Base-by-base conservation (phyloP, 345 rosid genomes). In the Carallia brachiata region DNA sequence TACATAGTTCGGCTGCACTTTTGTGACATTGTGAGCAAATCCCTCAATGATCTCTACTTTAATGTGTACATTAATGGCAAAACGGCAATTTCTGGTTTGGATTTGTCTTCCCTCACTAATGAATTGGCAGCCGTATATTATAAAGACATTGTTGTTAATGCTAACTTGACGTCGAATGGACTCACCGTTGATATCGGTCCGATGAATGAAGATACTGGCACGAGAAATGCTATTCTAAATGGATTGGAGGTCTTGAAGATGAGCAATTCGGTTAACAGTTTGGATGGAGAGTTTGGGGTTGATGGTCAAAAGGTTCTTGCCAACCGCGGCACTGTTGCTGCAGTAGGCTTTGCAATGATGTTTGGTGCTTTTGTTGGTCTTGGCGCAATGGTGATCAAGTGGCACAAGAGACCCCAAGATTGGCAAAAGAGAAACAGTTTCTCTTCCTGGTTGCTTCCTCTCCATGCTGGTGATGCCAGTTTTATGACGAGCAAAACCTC, bases 1-100 rank as follows among this genome's bases (percentile, higher is more conserved):
- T 73, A 73, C 65, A 28, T 73, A 36, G 62, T 77, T 16, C 58
- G 73, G 69, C 13, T 77, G 73, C 80, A 72, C 69, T 67, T 77
- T 32, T 77, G 15, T 28, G 31, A 55, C 59, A 23, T 55, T 23
- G 31, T 55, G 59, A 55, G 59, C 59, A 19, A 55, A 55, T 55
- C 59, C 59, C 59, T 23, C 31, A 55, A 55, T 55, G 31, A 55
- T 23, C 59, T 55, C 31, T 55, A 55, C 31, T 55, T 55, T 4
- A 55, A 55, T 55, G 31, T 23, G 9, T 67, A 67, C 36, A 37
- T 67, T 10, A 67, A 67, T 23, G 52, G 32, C 16, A 67, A 36
- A 54, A 37, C 36, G 7, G 53, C 70, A 10, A 55, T 67, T 36
- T 36, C 70, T 27, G 31, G 32, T 6, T 30, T 67, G 28, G 70